Percentiles rank a stretch among this genome's conserved stretches.
These are phyloP conservation scores for Corymbia citriodora DNA, from an alignment of 441 rosid genomes.

Conservation along the genomic window DNA sequence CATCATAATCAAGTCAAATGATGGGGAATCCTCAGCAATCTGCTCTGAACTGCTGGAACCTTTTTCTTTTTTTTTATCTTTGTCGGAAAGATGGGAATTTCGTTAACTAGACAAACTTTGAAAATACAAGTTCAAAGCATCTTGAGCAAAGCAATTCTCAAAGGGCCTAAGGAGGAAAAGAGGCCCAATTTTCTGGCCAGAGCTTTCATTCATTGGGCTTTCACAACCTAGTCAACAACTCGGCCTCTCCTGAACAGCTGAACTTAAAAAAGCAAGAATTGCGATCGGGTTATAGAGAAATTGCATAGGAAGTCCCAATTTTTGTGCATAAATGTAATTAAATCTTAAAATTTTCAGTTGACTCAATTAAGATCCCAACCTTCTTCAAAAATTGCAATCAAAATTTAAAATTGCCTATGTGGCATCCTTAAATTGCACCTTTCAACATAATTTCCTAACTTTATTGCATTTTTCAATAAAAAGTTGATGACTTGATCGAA, in stretches of 20 bases:
- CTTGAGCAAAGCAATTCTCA: not conserved
- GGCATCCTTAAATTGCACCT: not conserved
- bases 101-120: not conserved
- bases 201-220: not conserved
- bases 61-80: too few species aligned
- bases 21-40: not conserved
- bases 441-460: too few species aligned
- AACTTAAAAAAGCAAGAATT: not conserved
- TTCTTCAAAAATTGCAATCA: not conserved
- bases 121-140: not conserved
- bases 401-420: not conserved
- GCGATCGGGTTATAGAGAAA: fast-evolving
- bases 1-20: not conserved
- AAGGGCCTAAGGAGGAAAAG: not conserved
- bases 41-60: not conserved
- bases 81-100: not conserved
- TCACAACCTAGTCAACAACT: not conserved
- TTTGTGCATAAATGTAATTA: not conserved
- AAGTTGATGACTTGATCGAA: not conserved
- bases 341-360: not conserved
- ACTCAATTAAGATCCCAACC: not conserved
- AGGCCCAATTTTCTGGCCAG: not conserved
- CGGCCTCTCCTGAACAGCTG: not conserved
- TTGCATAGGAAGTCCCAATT: not conserved
- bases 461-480: too few species aligned